Base-by-base conservation (phyloP, 2,329 filamentous ascomycete species). In the Colletotrichum sp. region DNA sequence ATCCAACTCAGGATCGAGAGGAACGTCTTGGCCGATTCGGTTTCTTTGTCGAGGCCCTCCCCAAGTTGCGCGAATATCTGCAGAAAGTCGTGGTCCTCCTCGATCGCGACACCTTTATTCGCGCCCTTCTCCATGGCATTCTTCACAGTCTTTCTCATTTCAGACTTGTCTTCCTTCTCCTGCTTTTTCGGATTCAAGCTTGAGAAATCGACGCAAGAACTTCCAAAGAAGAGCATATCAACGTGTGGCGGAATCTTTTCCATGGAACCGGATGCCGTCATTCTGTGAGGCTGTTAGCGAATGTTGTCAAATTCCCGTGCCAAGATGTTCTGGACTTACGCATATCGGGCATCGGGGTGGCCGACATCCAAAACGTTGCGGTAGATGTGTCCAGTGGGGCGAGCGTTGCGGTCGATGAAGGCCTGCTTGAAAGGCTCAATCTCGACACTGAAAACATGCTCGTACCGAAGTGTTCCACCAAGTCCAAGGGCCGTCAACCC, bases 191-290 rank as follows among this genome's bases (percentile, higher is more conserved):
- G 76, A 81, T 96, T 96, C 36, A 96, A 82, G 0, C 78, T 80
- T 0, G 94, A 96, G 78, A 94, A 94, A 79, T 96, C 94, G 3
- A 95, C 93, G 78, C 94, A 97, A 0, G 93, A 93, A 57, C 93
- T 94, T 0, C 94, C 94, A 8, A 93, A 93, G 60, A 96, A 86
- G 2, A 96, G 84, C 1, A 96, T 81, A 77, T 96, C 93, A 2
- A 92, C 83, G 13, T 89, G 80, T 0, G 82, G 82, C 0, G 93
- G 93, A 2, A 95, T 90, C 2, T 82, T 68, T 6, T 87, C 87
- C 65, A 88, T 84, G 9, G 89, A 88, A 6, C 94, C 94, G 80
- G 93, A 93, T 2, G 93, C 93, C 2, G 93, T 96, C 25, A 89
- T 92, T 2, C 91, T 92, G 55, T 19, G 48, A 25, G 8, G 48